phyloP scores from a whole-genome alignment of 257 asterid species.

The Jacaranda mimosifolia region DNA sequence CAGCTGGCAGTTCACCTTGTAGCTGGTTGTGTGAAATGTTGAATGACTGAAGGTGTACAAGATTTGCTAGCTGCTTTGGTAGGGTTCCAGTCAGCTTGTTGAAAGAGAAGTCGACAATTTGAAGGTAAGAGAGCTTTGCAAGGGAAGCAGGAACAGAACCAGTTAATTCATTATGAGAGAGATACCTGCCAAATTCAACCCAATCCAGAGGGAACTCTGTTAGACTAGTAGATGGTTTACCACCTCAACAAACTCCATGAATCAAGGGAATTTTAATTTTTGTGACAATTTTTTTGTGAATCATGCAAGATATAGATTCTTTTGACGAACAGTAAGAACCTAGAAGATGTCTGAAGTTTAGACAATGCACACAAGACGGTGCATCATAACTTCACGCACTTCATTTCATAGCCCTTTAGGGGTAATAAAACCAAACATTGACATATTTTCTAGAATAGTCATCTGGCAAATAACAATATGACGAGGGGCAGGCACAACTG shows the following conservation, averaged over 20 bases:
- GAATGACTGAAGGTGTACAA: constrained; percentile 67
- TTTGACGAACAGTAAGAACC: constrained; percentile 4
- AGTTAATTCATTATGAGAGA: constrained; percentile 64
- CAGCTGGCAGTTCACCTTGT: constrained; percentile 80
- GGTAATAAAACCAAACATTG: not conserved
- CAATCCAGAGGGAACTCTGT: constrained; percentile 7
- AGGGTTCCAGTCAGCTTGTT: constrained; percentile 76
- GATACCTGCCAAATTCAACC: constrained; percentile 60
- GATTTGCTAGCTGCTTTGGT: constrained; percentile 78
- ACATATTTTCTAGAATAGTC: not conserved
- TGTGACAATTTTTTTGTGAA: not conserved
- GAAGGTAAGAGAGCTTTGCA: constrained; percentile 64
- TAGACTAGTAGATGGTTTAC: constrained; percentile 6
- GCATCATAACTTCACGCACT: constrained; percentile 1
- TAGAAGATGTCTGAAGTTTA: not conserved
- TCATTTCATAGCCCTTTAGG: constrained; percentile 1
- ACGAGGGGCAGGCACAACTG: not conserved
- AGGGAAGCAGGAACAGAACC: constrained; percentile 72
- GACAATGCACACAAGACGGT: not conserved
- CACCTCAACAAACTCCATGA: constrained; percentile 4
- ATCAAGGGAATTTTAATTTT: constrained; percentile 1
- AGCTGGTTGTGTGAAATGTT: constrained; percentile 90
- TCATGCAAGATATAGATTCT: constrained; percentile 1
- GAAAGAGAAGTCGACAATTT: constrained; percentile 71
- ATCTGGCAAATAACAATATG: constrained; percentile 3